phyloP scores from a whole-genome alignment of 768 basidiomycete genomes.

The Leccinum arenicola region DNA sequence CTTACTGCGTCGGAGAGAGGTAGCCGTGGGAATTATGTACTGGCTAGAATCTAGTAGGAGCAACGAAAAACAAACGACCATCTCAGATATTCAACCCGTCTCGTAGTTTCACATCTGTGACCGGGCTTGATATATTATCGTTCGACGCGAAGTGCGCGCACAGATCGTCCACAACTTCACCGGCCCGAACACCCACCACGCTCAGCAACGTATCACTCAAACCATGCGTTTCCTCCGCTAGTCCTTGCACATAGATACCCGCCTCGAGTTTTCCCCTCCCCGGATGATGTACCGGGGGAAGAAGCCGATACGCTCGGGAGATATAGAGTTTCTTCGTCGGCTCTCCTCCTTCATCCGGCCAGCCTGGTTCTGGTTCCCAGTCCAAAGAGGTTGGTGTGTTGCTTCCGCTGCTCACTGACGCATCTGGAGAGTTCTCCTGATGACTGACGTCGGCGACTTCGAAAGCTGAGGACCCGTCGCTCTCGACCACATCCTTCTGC shows the following conservation, averaged over 20 bases:
- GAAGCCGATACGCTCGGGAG: slow-evolving; percentile 41
- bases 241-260: slow-evolving; percentile 37
- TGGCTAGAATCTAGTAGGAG: neutral
- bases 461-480: slow-evolving; percentile 4
- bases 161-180: slow-evolving; percentile 43
- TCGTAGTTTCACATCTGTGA: slow-evolving; percentile 2
- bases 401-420: slow-evolving; percentile 3
- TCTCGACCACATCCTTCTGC: neutral
- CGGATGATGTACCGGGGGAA: slow-evolving; percentile 22
- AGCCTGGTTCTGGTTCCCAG: slow-evolving; percentile 20
- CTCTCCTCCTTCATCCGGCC: slow-evolving; percentile 16
- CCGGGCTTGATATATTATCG: neutral
- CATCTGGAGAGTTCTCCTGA: neutral
- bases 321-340: slow-evolving; percentile 26
- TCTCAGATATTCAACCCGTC: neutral
- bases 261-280: slow-evolving; percentile 13
- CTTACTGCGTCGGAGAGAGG: neutral
- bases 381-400: slow-evolving; percentile 16
- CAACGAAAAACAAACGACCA: neutral
- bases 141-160: slow-evolving; percentile 7
- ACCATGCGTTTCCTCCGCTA: slow-evolving; percentile 38
- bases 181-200: slow-evolving; percentile 41
- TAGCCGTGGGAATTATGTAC: slow-evolving; percentile 25
- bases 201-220: slow-evolving; percentile 47
- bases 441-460: neutral